Evolutionary conservation across 352 stramenopile genomes (phyloP).

Genomic region (Pythium rishiriense): DNA sequence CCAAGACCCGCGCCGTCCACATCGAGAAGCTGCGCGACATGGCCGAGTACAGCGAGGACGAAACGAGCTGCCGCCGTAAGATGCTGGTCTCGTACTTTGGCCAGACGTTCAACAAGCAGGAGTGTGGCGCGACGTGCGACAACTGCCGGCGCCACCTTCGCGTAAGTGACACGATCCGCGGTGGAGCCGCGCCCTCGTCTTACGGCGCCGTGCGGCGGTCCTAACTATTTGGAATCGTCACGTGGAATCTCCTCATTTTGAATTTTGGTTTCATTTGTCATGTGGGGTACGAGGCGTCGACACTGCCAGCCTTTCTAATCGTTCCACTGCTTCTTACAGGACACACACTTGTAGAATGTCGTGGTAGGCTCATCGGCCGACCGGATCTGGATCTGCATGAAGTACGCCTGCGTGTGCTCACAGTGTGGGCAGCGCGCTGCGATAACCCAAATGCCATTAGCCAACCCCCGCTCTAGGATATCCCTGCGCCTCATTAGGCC

Average conservation of each 20-base stretch:
- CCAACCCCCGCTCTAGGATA: too few species aligned
- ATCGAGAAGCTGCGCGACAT: conserved; percentile 80
- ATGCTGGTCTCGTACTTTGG: conserved; percentile 82
- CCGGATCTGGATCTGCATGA: conserved; percentile 99
- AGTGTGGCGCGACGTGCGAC: conserved; percentile 63
- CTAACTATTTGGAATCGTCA: too few species aligned
- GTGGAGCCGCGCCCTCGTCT: not conserved
- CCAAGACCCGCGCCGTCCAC: conserved; percentile 66
- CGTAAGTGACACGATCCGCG: conserved; percentile 25
- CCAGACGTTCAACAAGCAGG: conserved; percentile 63
- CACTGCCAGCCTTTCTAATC: conserved; percentile 55
- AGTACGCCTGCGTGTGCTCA: conserved; percentile 97
- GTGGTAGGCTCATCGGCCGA: conserved; percentile 98
- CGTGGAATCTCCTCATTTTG: conserved; percentile 6
- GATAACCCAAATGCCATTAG: not conserved
- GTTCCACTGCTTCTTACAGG: conserved; percentile 98
- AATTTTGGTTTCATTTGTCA: not conserved
- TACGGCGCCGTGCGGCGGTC: conserved; percentile 5
- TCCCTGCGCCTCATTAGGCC: not conserved
- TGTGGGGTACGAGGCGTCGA: not conserved
- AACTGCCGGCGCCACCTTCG: conserved; percentile 60
- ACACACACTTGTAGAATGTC: conserved; percentile 99
- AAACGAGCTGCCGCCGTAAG: conserved; percentile 71
- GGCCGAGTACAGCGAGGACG: conserved; percentile 78
- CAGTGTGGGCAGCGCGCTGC: conserved; percentile 94